Base-by-base conservation (phyloP, 2,329 filamentous ascomycete genomes). In the Paramyrothecium roridum region DNA sequence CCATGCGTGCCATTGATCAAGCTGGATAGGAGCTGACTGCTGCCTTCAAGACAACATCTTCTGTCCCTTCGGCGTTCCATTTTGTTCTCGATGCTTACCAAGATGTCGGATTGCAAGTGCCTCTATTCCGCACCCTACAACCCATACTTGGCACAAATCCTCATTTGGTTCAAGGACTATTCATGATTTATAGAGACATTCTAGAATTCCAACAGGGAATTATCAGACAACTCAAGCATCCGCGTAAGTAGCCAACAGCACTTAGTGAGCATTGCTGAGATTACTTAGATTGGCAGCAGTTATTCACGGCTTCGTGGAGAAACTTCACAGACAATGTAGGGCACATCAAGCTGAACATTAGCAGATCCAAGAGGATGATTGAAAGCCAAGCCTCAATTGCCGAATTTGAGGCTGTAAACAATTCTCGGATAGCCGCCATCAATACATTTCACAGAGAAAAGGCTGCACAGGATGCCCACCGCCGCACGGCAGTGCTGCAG, bases 261-360 rank as follows among this genome's bases (percentile, higher is more conserved):
- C 6, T 23, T 48, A 10, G 12, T 19, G 19, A 48, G 20, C 21
- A 37, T 20, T 37, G 13, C 30, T 51, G 16, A 51, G 16, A 6
- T 40, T 40, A 2, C 22, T 11, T 3, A 51, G 49, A 22, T 4
- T 51, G 49, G 49, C 26, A 51, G 37, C 30, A 40, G 33, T 8
- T 51, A 22, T 51, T 51, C 20, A 30, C 49, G 7, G 49, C 49
- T 8, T 37, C 49, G 3, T 51, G 49, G 49, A 51, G 26, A 51
- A 30, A 40, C n/a, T 37, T 40, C 30, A 7, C n/a, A 4, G 19
- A 21, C 8, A 34, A 22, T 20, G 19, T 51, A 11, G n/a, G 40
- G 17, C 49, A 51, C n/a, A 51, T 51, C 37, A 20, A 37, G 33
- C 30, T 19, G 30, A 51, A 51, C 16, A 37, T 51, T 40, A 30